A percentile compares a stretch with the other conserved stretches of the same genome.
phyloP scores from a whole-genome alignment of 164 flowering plant species.

The Aristolochia fimbriata region DNA sequence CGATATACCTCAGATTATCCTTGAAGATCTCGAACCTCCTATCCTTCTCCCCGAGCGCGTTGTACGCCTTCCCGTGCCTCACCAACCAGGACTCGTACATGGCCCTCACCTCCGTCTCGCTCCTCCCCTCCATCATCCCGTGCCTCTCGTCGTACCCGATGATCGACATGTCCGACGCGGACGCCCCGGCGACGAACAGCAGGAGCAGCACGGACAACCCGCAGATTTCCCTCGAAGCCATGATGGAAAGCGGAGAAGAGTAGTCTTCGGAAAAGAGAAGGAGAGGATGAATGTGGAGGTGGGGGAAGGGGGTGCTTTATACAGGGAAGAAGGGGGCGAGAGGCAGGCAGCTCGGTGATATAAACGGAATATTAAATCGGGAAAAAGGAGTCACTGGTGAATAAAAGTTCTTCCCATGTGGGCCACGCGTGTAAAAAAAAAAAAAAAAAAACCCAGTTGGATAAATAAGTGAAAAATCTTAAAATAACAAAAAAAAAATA shows the following conservation, averaged over 20 bases:
- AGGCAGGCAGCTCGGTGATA: too few relatives aligned
- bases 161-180: constrained; percentile 31
- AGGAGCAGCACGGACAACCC: constrained; percentile 7
- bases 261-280: not conserved
- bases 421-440: not conserved
- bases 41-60: constrained; percentile 42
- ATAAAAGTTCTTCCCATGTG: too few relatives aligned
- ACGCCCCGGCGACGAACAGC: constrained; percentile 15
- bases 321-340: not conserved
- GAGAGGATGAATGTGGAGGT: not conserved
- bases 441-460: not conserved
- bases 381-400: too few relatives aligned
- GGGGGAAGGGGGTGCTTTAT: not conserved
- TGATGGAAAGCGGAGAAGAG: not conserved
- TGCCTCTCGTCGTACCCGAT: constrained; percentile 11
- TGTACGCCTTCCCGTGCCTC: constrained; percentile 44
- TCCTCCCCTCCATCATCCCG: constrained; percentile 11
- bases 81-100: constrained; percentile 48
- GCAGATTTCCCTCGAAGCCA: not conserved
- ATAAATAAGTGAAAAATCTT: not conserved
- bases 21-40: constrained; percentile 12
- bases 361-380: not conserved
- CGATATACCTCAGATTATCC: constrained; percentile 59
- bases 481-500: not conserved
- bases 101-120: constrained; percentile 31